Conservation (phyloP, 129 eudicot species). For the Tagetes patula region DNA sequence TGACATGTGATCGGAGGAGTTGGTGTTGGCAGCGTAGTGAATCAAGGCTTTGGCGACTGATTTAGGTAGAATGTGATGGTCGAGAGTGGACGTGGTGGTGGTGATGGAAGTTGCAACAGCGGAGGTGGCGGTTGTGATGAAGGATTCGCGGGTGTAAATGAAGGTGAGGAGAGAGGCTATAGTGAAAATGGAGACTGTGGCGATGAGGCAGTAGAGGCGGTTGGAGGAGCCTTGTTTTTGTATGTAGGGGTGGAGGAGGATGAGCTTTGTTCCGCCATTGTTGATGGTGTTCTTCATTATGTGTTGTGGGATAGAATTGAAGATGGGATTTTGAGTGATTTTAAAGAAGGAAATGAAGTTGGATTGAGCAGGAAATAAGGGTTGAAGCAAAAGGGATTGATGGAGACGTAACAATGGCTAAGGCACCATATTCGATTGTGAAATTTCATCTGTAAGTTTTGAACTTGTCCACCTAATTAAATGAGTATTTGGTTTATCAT, state of each 20-base stretch:
- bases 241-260: constrained; percentile 92
- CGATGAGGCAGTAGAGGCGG: constrained; percentile 64
- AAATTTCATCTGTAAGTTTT: constrained; percentile 25
- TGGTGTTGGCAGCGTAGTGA: constrained; percentile 68
- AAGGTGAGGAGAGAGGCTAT: constrained; percentile 70
- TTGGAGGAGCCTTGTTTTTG: constrained; percentile 78
- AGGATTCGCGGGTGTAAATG: constrained; percentile 66
- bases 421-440: constrained; percentile 36
- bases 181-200: constrained; percentile 65
- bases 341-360: constrained; percentile 30
- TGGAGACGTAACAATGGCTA: constrained; percentile 28
- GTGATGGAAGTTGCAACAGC: constrained; percentile 13
- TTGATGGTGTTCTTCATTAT: constrained; percentile 62
- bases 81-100: constrained; percentile 16
- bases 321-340: constrained; percentile 19
- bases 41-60: constrained; percentile 62
- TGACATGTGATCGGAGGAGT: constrained; percentile 64
- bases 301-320: not conserved
- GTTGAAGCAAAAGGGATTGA: constrained; percentile 52
- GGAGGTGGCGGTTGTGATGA: constrained; percentile 32
- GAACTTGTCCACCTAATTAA: not conserved
- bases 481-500: not conserved
- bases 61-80: constrained; percentile 45
- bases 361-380: constrained; percentile 29
- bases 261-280: constrained; percentile 67